phyloP scores from a whole-genome alignment of 2,329 filamentous ascomycete genomes.

The Ilyonectria destructans region DNA sequence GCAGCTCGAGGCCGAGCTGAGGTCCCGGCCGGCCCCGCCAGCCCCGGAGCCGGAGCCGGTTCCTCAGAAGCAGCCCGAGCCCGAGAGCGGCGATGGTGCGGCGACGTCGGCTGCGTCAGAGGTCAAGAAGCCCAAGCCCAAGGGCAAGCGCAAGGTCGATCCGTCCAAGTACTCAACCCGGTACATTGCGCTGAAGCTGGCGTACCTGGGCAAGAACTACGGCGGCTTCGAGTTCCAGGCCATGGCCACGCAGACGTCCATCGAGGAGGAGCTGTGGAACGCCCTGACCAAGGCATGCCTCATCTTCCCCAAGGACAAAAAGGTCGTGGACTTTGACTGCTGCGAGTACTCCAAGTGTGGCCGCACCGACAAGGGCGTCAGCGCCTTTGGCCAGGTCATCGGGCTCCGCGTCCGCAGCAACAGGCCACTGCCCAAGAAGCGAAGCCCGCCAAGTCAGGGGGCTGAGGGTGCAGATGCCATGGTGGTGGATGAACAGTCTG shows the following conservation, averaged over 20 bases:
- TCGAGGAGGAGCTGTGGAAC: conserved; percentile 96
- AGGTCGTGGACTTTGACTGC: conserved; percentile 82
- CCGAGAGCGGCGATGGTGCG: conserved; percentile 23
- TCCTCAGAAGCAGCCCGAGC: conserved; percentile 15
- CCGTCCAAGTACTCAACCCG: conserved; percentile 86
- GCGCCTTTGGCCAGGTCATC: conserved; percentile 97
- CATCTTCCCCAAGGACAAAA: conserved; percentile 79
- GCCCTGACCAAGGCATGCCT: conserved; percentile 86
- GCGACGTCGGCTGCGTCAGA: conserved; percentile 14
- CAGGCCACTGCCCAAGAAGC: conserved; percentile 68
- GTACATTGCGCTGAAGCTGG: conserved; percentile 91
- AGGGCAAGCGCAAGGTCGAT: conserved; percentile 76
- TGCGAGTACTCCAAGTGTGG: conserved; percentile 97
- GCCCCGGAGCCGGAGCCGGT: conserved; percentile 46
- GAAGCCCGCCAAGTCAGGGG: conserved; percentile 41
- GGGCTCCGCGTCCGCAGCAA: conserved; percentile 87
- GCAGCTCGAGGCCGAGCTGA: conserved; percentile 77
- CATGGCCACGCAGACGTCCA: conserved; percentile 81
- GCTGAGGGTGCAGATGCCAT: conserved; percentile 46
- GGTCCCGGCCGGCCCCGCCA: conserved; percentile 57
- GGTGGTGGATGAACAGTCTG: conserved; percentile 38
- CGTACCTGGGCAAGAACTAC: conserved; percentile 92
- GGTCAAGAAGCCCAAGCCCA: conserved; percentile 54
- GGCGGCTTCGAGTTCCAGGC: conserved; percentile 93
- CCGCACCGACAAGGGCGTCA: conserved; percentile 92